phyloP scores from a whole-genome alignment of 2,329 filamentous ascomycete species.

The Ophiognomonia clavigignenti-juglandacearum region DNA sequence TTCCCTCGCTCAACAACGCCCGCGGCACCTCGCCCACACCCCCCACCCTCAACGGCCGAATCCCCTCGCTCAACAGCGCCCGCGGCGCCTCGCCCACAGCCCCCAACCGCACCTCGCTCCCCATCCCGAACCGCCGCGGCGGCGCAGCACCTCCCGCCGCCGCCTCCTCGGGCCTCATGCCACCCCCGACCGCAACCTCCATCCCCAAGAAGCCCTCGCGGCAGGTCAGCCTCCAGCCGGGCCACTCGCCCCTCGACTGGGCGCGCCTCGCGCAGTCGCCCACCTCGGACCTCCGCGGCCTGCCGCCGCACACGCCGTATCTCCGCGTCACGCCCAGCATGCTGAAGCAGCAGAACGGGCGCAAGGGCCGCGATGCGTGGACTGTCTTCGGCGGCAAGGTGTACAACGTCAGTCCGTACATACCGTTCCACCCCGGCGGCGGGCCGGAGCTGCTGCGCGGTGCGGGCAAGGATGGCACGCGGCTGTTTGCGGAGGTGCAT shows the following conservation, averaged over 20 bases:
- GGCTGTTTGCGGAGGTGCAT: conserved; percentile 62
- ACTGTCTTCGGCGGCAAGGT: conserved; percentile 84
- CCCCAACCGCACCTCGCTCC: conserved; percentile 25
- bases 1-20: background rate
- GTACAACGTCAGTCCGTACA: conserved; percentile 89
- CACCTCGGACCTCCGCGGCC: conserved; percentile 60
- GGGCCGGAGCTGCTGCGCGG: conserved; percentile 64
- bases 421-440: conserved; percentile 87
- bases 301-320: conserved; percentile 48
- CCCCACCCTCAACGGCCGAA: conserved; percentile 21
- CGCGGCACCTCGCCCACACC: background rate
- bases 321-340: conserved; percentile 77
- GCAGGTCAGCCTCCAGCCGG: conserved; percentile 77
- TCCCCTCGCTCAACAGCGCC: conserved; percentile 31
- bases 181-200: conserved; percentile 48
- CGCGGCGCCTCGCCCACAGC: conserved; percentile 26
- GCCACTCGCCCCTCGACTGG: conserved; percentile 95
- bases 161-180: conserved; percentile 40
- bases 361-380: conserved; percentile 85
- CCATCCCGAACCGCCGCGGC: conserved; percentile 37
- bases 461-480: conserved; percentile 58
- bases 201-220: conserved; percentile 40
- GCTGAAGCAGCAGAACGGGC: conserved; percentile 73
- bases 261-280: conserved; percentile 63
- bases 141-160: no score